Conservation (phyloP, 2,329 filamentous ascomycete genomes). For the Zymoseptoria brevis region DNA sequence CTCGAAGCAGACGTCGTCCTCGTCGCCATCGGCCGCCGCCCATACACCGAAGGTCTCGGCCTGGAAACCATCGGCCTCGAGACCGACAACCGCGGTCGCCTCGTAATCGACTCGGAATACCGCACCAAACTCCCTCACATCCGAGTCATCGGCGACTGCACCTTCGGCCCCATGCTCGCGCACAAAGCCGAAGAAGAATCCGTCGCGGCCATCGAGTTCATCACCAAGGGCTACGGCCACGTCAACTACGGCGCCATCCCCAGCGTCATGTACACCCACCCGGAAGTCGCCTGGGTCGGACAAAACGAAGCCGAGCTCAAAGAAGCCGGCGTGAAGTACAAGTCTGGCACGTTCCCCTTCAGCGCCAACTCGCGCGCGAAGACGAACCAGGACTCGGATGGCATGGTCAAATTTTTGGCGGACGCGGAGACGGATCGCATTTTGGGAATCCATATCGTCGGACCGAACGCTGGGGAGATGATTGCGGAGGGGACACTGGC, state of each 20-base stretch:
- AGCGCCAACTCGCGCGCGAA: slow-evolving; percentile 96
- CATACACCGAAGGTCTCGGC: slow-evolving; percentile 85
- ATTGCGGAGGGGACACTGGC: slow-evolving; percentile 95
- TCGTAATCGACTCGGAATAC: slow-evolving; percentile 98
- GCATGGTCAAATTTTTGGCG: slow-evolving; percentile 92
- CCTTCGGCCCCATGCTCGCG: slow-evolving; percentile 90
- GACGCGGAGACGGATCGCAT: slow-evolving; percentile 95
- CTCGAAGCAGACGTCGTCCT: slow-evolving; percentile 92
- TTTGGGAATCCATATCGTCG: slow-evolving; percentile 92
- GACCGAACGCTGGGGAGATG: slow-evolving; percentile 96
- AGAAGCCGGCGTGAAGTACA: slow-evolving; percentile 81
- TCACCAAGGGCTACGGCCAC: slow-evolving; percentile 95
- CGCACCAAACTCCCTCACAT: slow-evolving; percentile 97
- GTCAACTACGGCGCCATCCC: slow-evolving; percentile 98
- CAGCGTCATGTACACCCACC: slow-evolving; percentile 98
- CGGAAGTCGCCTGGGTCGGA: slow-evolving; percentile 96
- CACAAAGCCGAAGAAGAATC: slow-evolving; percentile 99
- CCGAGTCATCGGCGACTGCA: slow-evolving; percentile 90
- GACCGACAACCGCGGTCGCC: slow-evolving; percentile 82
- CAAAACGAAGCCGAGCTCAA: slow-evolving; percentile 97
- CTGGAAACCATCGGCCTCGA: slow-evolving; percentile 91
- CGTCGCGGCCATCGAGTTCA: slow-evolving; percentile 90
- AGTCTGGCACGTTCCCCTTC: slow-evolving; percentile 91
- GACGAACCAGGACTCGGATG: slow-evolving; percentile 95
- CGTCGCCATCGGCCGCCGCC: slow-evolving; percentile 90